These are phyloP conservation scores for Leptographium procerum DNA, from an alignment of 2,329 filamentous ascomycete genomes.

Conservation along the genomic window DNA sequence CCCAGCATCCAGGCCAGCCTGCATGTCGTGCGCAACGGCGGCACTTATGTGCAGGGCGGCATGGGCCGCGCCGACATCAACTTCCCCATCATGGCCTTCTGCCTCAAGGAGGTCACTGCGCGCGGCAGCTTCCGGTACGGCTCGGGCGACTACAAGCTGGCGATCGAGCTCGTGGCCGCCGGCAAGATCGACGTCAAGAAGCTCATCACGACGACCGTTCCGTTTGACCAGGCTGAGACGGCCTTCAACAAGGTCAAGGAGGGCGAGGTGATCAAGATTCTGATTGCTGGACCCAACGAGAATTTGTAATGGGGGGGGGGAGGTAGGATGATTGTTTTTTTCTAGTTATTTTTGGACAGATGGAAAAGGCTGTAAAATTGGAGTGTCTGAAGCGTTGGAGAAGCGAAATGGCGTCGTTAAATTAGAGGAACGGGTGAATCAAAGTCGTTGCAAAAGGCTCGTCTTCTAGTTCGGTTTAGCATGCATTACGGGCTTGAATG, in stretches of 20 bases:
- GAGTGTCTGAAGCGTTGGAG: too few relatives aligned
- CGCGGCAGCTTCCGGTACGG: conserved; percentile 87
- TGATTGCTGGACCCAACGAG: conserved; percentile 57
- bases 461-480: too few relatives aligned
- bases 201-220: conserved; percentile 66
- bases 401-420: too few relatives aligned
- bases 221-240: conserved; percentile 71
- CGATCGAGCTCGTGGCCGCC: conserved; percentile 61
- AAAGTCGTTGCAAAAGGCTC: too few relatives aligned
- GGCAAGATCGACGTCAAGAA: conserved; percentile 73
- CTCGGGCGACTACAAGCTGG: conserved; percentile 75
- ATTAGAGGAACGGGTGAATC: too few relatives aligned
- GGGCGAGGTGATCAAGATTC: conserved; percentile 63
- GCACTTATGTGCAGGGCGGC: conserved; percentile 73
- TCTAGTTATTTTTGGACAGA: too few relatives aligned
- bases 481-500: too few relatives aligned
- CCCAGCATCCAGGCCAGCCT: conserved; percentile 65
- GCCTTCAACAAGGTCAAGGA: conserved; percentile 80
- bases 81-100: conserved; percentile 86
- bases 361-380: too few relatives aligned
- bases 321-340: too few relatives aligned
- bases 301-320: conserved; percentile 25
- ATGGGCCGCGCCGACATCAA: conserved; percentile 83
- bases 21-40: conserved; percentile 58
- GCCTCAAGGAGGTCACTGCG: conserved; percentile 77